Evolutionary conservation across 2,329 filamentous ascomycete genomes (phyloP).

Genomic region (Colletotrichum graminicola): DNA sequence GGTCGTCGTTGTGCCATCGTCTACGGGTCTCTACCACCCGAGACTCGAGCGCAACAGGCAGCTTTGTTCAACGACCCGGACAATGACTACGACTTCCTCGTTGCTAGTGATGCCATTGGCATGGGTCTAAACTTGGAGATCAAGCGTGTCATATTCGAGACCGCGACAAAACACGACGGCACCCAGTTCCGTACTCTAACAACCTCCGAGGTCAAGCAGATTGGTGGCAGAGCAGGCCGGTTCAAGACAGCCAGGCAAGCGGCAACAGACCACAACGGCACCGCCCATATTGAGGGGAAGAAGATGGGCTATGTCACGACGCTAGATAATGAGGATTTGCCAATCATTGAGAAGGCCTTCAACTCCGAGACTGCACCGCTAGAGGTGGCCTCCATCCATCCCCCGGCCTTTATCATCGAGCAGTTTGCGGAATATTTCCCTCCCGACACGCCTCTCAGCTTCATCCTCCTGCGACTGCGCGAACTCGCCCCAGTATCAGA

Average conservation of each 20-base stretch:
- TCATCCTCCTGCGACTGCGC: conserved; percentile 81
- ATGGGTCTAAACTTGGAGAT: conserved; percentile 97
- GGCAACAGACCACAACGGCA: conserved; percentile 41
- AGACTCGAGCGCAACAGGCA: conserved; percentile 92
- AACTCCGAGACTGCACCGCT: conserved; percentile 73
- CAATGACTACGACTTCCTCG: conserved; percentile 95
- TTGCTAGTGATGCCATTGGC: conserved; percentile 94
- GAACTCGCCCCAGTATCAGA: conserved; percentile 74
- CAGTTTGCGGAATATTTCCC: conserved; percentile 87
- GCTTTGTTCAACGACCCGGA: conserved; percentile 93
- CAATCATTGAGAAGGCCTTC: conserved; percentile 73
- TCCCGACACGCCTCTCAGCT: conserved; percentile 82
- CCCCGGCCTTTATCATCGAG: conserved; percentile 78
- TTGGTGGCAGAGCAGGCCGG: conserved; percentile 90
- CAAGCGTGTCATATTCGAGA: conserved; percentile 90
- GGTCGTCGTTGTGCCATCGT: conserved; percentile 89
- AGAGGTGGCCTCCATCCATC: conserved; percentile 77
- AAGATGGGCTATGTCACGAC: conserved; percentile 82
- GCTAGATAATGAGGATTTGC: conserved; percentile 77
- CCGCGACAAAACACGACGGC: conserved; percentile 79
- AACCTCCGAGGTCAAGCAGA: conserved; percentile 90
- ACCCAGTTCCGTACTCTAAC: conserved; percentile 67
- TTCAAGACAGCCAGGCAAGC: conserved; percentile 79
- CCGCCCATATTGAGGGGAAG: conserved; percentile 46
- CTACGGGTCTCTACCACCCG: conserved; percentile 91